Conservation (phyloP, 2,329 filamentous ascomycete genomes). For the Pyrenophora graminea region DNA sequence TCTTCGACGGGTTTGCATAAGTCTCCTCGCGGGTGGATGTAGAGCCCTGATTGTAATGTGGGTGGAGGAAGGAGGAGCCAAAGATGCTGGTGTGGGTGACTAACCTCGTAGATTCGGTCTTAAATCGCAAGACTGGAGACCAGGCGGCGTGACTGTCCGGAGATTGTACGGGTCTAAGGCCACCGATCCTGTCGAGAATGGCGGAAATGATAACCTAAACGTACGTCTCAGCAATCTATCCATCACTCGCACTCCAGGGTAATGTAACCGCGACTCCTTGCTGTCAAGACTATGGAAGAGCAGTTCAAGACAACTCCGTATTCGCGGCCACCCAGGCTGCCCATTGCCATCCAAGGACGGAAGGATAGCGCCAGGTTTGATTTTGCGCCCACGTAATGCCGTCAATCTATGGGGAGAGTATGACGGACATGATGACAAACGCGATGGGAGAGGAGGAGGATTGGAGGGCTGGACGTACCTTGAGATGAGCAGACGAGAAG, state of each 20-base stretch:
- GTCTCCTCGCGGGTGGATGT: too few species aligned
- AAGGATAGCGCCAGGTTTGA: constrained; percentile 4
- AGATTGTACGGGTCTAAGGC: too few species aligned
- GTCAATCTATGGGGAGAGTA: background rate
- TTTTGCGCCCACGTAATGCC: background rate
- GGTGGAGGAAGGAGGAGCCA: too few species aligned
- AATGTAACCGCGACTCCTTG: background rate
- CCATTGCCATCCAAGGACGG: background rate
- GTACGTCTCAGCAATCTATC: background rate
- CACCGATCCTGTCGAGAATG: too few species aligned
- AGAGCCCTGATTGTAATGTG: too few species aligned
- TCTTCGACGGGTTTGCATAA: too few species aligned
- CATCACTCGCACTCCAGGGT: background rate
- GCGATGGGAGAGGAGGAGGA: background rate
- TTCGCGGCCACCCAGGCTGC: background rate
- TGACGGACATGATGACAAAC: background rate
- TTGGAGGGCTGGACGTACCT: background rate
- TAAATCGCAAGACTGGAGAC: too few species aligned
- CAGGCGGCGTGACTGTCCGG: too few species aligned
- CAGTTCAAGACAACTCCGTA: background rate
- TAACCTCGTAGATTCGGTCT: too few species aligned
- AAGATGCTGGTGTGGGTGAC: too few species aligned
- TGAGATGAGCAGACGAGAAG: background rate
- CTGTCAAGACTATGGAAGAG: background rate
- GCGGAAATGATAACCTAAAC: background rate